Evolutionary conservation across 192 early-diverging fungal species (phyloP).

Genomic region (Dimargaris cristalligena): DNA sequence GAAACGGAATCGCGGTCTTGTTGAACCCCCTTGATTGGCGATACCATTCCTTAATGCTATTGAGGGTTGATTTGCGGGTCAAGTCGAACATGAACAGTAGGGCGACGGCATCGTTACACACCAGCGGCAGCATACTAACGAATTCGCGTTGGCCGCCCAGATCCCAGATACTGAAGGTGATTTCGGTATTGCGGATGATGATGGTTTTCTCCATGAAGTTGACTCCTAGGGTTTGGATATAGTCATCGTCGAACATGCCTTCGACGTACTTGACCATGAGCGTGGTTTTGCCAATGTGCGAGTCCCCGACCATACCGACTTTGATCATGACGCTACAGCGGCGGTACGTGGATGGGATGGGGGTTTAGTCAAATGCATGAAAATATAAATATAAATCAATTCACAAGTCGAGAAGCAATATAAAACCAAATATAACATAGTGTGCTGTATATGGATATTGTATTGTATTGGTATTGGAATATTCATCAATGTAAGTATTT

Average conservation of each 20-base stretch:
- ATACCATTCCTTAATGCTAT: slow-evolving; percentile 93
- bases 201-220: slow-evolving; percentile 97
- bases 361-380: no score
- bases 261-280: slow-evolving; percentile 98
- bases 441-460: no score
- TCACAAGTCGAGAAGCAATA: no score
- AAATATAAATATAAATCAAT: no score
- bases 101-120: slow-evolving; percentile 88
- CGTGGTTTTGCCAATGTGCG: slow-evolving; percentile 90
- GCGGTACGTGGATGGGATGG: no score
- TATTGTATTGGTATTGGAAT: no score
- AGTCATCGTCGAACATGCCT: slow-evolving; percentile 85
- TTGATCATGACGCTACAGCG: slow-evolving; percentile 84
- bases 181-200: slow-evolving; percentile 69
- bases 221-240: slow-evolving; percentile 90
- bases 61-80: slow-evolving; percentile 76
- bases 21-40: slow-evolving; percentile 90
- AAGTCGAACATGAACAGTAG: slow-evolving; percentile 95
- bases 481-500: no score
- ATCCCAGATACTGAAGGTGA: slow-evolving; percentile 97
- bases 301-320: slow-evolving; percentile 91
- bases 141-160: slow-evolving; percentile 92
- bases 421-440: no score
- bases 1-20: slow-evolving; percentile 85
- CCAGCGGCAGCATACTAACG: slow-evolving; percentile 92